phyloP scores from a whole-genome alignment of 2,329 filamentous ascomycete genomes.

The Aspergillus puulaauensis region DNA sequence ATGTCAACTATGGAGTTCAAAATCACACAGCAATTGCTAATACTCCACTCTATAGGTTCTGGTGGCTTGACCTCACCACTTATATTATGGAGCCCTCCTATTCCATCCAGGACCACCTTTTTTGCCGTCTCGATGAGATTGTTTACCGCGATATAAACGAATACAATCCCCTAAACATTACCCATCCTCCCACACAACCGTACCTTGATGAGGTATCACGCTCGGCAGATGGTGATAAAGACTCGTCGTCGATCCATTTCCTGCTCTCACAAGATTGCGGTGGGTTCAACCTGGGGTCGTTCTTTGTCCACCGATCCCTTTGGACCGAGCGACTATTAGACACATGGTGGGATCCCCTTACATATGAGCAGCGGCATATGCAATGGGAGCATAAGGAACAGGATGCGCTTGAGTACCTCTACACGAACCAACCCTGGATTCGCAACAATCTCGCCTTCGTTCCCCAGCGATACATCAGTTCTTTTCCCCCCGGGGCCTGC shows the following conservation, averaged over 20 bases:
- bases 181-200: conserved; percentile 71
- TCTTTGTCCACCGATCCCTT: conserved; percentile 79
- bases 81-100: conserved; percentile 96
- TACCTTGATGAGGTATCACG: conserved; percentile 75
- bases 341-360: conserved; percentile 97
- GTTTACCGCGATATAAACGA: conserved; percentile 94
- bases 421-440: conserved; percentile 88
- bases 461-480: conserved; percentile 88
- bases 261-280: conserved; percentile 90
- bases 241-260: conserved; percentile 77
- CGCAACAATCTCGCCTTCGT: conserved; percentile 85
- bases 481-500: conserved; percentile 88
- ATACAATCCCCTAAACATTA: conserved; percentile 93
- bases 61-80: conserved; percentile 98
- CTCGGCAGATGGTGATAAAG: conserved; percentile 74
- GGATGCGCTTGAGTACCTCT: conserved; percentile 89
- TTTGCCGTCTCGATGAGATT: conserved; percentile 71
- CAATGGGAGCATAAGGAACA: conserved; percentile 99
- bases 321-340: conserved; percentile 93
- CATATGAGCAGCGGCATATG: conserved; percentile 98
- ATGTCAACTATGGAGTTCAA: conserved; percentile 35
- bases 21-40: conserved; percentile 8
- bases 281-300: conserved; percentile 95
- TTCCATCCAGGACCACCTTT: conserved; percentile 87
- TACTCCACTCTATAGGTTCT: conserved; percentile 66